Conservation (phyloP, 192 early-diverging fungal species). For the Coemansia sp. region DNA sequence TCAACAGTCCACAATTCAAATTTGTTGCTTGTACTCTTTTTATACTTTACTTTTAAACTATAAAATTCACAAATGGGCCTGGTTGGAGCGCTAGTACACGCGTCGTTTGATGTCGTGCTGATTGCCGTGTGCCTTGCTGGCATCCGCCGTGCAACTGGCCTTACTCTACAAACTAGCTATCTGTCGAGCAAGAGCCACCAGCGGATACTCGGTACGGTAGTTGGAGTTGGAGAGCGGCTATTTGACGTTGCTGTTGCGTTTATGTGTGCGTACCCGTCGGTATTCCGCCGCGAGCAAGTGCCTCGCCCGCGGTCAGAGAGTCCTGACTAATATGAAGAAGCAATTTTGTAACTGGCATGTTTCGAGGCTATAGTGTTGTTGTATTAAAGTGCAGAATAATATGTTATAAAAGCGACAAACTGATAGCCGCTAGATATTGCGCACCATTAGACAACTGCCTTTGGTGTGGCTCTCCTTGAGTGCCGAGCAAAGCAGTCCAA, state of each 20-base stretch:
- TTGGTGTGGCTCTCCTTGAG: slow-evolving; percentile 36
- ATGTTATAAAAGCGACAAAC: neutral
- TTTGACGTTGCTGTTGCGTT: slow-evolving; percentile 55
- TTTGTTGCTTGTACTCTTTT: neutral
- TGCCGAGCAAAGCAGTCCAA: slow-evolving; percentile 45
- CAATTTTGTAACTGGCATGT: neutral
- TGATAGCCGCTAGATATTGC: neutral
- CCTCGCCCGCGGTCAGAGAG: slow-evolving; percentile 15
- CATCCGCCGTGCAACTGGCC: slow-evolving; percentile 52
- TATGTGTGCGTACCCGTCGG: slow-evolving; percentile 47
- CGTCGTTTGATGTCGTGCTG: slow-evolving; percentile 44
- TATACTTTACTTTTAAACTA: neutral
- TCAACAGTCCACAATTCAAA: neutral
- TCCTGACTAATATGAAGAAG: neutral
- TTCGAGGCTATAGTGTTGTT: neutral
- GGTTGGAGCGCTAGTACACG: slow-evolving; percentile 39
- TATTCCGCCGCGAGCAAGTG: slow-evolving; percentile 38
- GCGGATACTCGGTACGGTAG: slow-evolving; percentile 40
- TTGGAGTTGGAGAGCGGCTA: slow-evolving; percentile 44
- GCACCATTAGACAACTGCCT: slow-evolving; percentile 12
- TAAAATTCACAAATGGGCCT: slow-evolving; percentile 35
- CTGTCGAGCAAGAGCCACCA: slow-evolving; percentile 41
- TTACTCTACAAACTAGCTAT: slow-evolving; percentile 35
- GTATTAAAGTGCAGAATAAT: neutral
- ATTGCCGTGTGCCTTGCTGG: slow-evolving; percentile 49